phyloP scores from a whole-genome alignment of 768 basidiomycete genomes.

The Termitomyces eurrhizus region DNA sequence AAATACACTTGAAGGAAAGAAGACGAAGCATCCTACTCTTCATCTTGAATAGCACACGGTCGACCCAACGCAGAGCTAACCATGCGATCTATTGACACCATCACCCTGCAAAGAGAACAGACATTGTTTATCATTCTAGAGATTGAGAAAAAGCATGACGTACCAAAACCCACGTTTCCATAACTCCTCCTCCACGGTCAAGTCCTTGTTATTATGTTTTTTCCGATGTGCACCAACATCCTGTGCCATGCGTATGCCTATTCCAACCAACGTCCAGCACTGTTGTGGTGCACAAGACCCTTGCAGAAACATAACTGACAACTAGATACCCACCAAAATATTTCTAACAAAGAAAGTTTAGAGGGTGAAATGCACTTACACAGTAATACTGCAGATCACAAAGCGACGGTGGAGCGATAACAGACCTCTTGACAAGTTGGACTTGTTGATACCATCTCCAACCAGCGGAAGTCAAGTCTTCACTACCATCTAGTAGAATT shows the following conservation, averaged over 20 bases:
- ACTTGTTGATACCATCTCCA: constrained; percentile 73
- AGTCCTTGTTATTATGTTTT: constrained; percentile 21
- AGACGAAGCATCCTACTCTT: constrained; percentile 50
- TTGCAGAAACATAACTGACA: constrained; percentile 51
- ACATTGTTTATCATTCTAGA: not conserved
- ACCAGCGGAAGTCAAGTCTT: constrained; percentile 43
- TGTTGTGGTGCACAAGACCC: constrained; percentile 59
- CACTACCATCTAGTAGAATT: constrained; percentile 37
- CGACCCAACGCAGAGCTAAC: constrained; percentile 59
- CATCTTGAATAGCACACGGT: constrained; percentile 76
- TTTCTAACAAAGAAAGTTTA: not conserved
- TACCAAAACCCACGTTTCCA: constrained; percentile 74
- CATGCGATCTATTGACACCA: constrained; percentile 49
- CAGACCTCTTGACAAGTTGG: constrained; percentile 55
- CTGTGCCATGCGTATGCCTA: constrained; percentile 71
- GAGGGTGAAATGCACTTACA: constrained; percentile 28
- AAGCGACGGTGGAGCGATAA: constrained; percentile 62
- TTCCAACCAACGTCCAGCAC: constrained; percentile 66
- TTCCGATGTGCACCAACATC: constrained; percentile 75
- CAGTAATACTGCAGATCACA: constrained; percentile 73
- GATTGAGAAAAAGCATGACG: constrained; percentile 12
- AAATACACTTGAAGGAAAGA: not conserved
- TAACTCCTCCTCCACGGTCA: constrained; percentile 60
- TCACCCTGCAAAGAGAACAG: constrained; percentile 35
- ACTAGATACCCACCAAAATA: constrained; percentile 25